phyloP scores from a whole-genome alignment of 495 filamentous ascomycete species.

The Neurospora terricola region DNA sequence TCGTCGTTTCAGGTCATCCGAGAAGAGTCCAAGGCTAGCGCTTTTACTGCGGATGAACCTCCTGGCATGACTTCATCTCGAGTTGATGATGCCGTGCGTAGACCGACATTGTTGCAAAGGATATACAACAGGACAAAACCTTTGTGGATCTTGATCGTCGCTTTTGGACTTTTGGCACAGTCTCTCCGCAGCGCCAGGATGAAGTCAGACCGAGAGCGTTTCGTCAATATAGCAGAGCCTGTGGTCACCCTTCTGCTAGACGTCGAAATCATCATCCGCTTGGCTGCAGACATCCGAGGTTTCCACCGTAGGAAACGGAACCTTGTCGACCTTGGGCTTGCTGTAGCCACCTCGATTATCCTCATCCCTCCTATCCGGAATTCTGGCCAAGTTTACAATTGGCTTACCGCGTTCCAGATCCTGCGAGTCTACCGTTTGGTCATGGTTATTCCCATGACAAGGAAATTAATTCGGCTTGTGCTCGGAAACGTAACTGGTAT shows the following conservation, averaged over 20 bases:
- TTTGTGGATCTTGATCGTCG: constrained; percentile 75
- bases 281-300: constrained; percentile 64
- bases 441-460: constrained; percentile 75
- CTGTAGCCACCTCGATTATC: constrained; percentile 71
- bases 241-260: constrained; percentile 72
- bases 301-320: constrained; percentile 68
- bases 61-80: constrained; percentile 9
- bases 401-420: constrained; percentile 90
- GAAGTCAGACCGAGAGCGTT: constrained; percentile 39
- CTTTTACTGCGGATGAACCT: constrained; percentile 69
- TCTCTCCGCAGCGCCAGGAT: constrained; percentile 66
- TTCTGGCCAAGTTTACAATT: constrained; percentile 70
- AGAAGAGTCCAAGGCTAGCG: constrained; percentile 89
- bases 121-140: constrained; percentile 62
- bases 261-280: constrained; percentile 72
- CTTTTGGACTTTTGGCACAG: constrained; percentile 65
- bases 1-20: constrained; percentile 97
- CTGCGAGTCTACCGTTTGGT: constrained; percentile 87
- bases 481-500: constrained; percentile 89
- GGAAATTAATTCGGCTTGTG: constrained; percentile 75
- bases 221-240: constrained; percentile 56
- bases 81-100: constrained; percentile 13
- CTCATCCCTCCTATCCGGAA: constrained; percentile 73
- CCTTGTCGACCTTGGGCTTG: constrained; percentile 70
- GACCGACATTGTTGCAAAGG: constrained; percentile 49